Conservation (phyloP, 2,329 filamentous ascomycete genomes). For the Talaromyces sp. region DNA sequence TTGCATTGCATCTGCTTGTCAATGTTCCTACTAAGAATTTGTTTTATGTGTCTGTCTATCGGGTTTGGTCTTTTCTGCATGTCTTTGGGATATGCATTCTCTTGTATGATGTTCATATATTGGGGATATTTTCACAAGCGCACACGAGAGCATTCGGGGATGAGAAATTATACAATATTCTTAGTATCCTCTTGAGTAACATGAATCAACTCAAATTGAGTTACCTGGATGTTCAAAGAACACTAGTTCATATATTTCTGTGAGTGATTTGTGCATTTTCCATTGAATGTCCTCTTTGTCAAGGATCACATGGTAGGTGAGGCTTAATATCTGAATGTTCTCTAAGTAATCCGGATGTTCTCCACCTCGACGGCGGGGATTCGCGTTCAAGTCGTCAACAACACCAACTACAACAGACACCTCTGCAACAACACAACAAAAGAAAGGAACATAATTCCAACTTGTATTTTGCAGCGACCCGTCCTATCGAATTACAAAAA, state of each 20-base stretch:
- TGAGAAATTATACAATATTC: not conserved
- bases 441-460: not conserved
- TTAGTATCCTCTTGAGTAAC: not conserved
- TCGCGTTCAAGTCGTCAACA: not conserved
- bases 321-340: not conserved
- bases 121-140: not conserved
- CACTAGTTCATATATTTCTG: too few relatives aligned
- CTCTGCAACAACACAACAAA: not conserved
- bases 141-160: not conserved
- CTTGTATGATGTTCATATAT: not conserved
- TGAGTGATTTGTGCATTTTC: too few relatives aligned
- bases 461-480: not conserved
- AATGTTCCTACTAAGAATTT: constrained; percentile 1
- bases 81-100: not conserved
- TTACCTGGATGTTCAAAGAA: too few relatives aligned
- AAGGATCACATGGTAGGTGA: not conserved
- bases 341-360: not conserved
- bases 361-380: constrained; percentile 1
- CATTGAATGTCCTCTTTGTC: too few relatives aligned
- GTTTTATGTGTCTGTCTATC: not conserved
- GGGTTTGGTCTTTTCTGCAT: constrained; percentile 3
- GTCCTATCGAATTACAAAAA: not conserved
- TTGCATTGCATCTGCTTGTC: constrained; percentile 7
- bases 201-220: too few relatives aligned
- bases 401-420: not conserved